These are phyloP conservation scores for Globisporangium parvum DNA, from an alignment of 352 stramenopile genomes.

Conservation along the genomic window DNA sequence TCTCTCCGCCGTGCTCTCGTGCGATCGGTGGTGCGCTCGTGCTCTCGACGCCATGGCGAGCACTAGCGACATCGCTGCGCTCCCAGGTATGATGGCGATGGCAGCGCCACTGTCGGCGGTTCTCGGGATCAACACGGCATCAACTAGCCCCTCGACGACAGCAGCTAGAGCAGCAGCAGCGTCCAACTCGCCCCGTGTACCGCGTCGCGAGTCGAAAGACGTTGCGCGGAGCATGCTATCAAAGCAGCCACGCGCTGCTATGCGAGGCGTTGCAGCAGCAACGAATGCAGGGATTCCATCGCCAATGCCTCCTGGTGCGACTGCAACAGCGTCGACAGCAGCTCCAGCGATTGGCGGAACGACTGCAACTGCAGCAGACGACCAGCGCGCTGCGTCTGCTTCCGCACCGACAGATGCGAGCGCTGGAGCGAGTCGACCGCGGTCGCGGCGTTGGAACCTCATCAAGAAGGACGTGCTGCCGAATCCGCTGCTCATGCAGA, in stretches of 20 bases:
- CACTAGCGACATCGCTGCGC: conserved; percentile 4
- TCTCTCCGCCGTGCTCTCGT: no score
- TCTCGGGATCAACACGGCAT: no score
- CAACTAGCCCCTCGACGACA: not conserved
- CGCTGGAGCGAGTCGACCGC: not conserved
- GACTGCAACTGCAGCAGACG: conserved; percentile 1
- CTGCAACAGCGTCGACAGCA: not conserved
- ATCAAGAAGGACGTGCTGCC: conserved; percentile 24
- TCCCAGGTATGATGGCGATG: conserved; percentile 8
- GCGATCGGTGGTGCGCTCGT: no score
- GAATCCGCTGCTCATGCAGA: conserved; percentile 47
- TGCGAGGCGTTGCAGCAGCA: conserved; percentile 1
- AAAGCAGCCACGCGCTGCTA: conserved; percentile 10
- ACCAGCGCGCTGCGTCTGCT: not conserved
- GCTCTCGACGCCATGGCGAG: not conserved
- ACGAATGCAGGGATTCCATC: not conserved
- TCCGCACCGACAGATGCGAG: not conserved
- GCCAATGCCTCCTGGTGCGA: not conserved
- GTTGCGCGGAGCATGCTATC: conserved; percentile 6
- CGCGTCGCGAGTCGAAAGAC: conserved; percentile 10
- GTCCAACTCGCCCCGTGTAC: conserved; percentile 2
- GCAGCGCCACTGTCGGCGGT: conserved; percentile 3
- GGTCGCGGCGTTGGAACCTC: conserved; percentile 13
- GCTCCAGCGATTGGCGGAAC: not conserved
- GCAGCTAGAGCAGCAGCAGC: not conserved